Conservation (phyloP, 306 rosid genomes). For the Mucuna pruriens region DNA sequence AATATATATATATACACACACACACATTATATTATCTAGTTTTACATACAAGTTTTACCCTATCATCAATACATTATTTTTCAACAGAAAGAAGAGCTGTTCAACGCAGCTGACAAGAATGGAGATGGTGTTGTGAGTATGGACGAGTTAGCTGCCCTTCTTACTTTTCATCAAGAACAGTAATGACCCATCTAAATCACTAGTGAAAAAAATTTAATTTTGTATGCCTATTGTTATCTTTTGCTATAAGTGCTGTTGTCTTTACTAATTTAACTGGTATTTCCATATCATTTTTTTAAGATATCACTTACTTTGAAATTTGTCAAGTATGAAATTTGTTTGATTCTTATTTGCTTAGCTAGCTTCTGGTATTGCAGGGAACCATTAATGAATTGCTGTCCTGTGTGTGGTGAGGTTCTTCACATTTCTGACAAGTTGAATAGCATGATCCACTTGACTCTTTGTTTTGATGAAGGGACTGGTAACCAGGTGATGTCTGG, state of each 20-base stretch:
- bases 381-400: conserved; percentile 81
- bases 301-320: conserved; percentile 19
- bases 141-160: conserved; percentile 93
- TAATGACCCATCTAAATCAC: conserved; percentile 48
- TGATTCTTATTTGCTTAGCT: conserved; percentile 34
- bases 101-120: conserved; percentile 90
- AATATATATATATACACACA: no score
- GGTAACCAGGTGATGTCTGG: conserved; percentile 98
- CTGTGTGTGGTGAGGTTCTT: conserved; percentile 96
- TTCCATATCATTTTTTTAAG: neutral
- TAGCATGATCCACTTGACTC: conserved; percentile 80
- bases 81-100: conserved; percentile 86
- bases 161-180: conserved; percentile 91
- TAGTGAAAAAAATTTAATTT: conserved; percentile 20
- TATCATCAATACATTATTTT: conserved; percentile 45
- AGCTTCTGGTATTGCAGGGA: conserved; percentile 67
- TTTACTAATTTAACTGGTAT: conserved; percentile 12
- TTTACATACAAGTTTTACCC: conserved; percentile 8
- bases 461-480: conserved; percentile 97
- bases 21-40: conserved; percentile 26
- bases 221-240: conserved; percentile 13
- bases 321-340: conserved; percentile 1
- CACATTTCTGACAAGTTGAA: conserved; percentile 74
- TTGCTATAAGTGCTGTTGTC: neutral
- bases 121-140: conserved; percentile 84